Evolutionary conservation across 78 protist species (phyloP).

Genomic region (Emiliania huxleyi): DNA sequence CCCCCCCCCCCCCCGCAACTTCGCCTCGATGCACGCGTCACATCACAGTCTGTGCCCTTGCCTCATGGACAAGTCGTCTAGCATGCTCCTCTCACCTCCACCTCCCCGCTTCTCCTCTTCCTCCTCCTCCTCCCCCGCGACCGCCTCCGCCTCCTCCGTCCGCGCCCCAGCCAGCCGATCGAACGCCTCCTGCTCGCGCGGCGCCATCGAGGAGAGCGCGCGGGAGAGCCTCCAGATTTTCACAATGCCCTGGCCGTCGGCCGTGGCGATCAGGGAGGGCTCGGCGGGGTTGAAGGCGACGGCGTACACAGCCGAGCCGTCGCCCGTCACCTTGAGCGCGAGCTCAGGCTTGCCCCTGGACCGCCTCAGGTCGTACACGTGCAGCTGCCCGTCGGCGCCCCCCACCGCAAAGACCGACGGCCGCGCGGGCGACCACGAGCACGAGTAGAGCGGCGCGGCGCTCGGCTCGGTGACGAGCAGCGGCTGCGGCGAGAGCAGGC

Average conservation of each 20-base stretch:
- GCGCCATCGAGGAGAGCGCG: neutral
- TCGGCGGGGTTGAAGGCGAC: neutral
- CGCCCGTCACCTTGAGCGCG: constrained; percentile 8
- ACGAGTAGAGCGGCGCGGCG: neutral
- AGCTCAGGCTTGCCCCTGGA: neutral
- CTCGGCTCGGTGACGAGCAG: neutral
- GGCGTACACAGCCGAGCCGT: neutral
- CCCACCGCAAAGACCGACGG: neutral
- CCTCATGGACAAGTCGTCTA: no score
- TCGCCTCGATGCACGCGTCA: no score
- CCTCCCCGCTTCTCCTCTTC: no score
- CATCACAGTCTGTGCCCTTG: no score
- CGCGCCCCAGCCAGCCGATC: neutral
- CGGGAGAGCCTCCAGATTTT: neutral
- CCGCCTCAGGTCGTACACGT: neutral
- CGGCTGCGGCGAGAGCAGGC: neutral
- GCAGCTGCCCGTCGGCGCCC: neutral
- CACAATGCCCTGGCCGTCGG: neutral
- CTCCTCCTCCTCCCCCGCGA: neutral
- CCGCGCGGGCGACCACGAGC: neutral
- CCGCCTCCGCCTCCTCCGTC: neutral
- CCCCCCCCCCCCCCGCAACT: no score
- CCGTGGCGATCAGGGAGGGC: neutral
- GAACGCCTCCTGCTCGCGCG: neutral
- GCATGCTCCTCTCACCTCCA: no score